Percentiles rank a stretch among this genome's conserved stretches.
These are phyloP conservation scores for Ettlia oleoabundans DNA, from an alignment of 139 green algal genomes.

Conservation along the genomic window DNA sequence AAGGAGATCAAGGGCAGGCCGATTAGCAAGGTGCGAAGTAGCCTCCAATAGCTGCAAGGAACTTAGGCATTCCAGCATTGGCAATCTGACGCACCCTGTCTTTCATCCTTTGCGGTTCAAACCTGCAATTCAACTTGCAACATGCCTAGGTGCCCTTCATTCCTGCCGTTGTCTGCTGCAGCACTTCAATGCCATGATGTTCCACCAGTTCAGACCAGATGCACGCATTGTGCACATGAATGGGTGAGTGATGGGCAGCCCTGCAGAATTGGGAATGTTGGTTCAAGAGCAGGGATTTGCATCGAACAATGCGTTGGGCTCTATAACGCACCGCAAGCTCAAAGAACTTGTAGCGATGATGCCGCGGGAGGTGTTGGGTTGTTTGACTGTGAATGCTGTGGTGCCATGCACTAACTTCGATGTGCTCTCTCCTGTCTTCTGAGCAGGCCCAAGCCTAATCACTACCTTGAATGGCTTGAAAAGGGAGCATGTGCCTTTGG, in stretches of 20 bases:
- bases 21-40: constrained; percentile 2
- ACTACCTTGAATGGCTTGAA: constrained; percentile 8
- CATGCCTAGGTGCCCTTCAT: not conserved
- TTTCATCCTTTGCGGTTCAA: not conserved
- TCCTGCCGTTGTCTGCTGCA: not conserved
- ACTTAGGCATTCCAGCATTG: not conserved
- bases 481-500: not conserved
- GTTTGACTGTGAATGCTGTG: too few relatives aligned
- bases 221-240: constrained; percentile 28
- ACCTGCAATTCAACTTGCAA: too few relatives aligned
- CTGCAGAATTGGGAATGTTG: not conserved
- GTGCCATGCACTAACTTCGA: not conserved
- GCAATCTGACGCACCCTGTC: not conserved
- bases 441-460: constrained; percentile 26
- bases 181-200: constrained; percentile 34
- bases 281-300: not conserved
- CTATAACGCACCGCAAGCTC: not conserved
- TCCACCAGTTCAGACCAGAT: constrained; percentile 2
- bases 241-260: constrained; percentile 1
- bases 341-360: not conserved
- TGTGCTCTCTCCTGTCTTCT: not conserved
- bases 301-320: too few relatives aligned
- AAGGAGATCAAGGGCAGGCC: constrained; percentile 16
- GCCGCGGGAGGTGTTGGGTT: too few relatives aligned
- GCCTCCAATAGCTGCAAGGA: too few relatives aligned